Evolutionary conservation across 2,329 filamentous ascomycete species (phyloP).

Genomic region (Neonectria neomacrospora): DNA sequence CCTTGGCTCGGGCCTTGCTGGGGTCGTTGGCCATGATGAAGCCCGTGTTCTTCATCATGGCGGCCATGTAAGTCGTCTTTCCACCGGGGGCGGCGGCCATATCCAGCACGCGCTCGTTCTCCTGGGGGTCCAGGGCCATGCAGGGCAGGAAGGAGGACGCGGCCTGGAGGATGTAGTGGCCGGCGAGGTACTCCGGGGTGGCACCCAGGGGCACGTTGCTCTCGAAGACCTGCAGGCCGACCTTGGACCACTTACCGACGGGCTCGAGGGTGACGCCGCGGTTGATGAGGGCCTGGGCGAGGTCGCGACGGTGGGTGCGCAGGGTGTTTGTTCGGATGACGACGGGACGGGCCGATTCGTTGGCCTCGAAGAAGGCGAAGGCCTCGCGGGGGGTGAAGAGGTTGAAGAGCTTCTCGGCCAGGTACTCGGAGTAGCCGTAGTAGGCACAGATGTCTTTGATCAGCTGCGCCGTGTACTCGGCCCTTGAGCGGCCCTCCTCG

Average conservation of each 20-base stretch:
- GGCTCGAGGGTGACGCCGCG: constrained; percentile 95
- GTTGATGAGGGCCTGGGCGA: constrained; percentile 94
- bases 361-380: constrained; percentile 98
- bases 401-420: constrained; percentile 95
- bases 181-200: constrained; percentile 95
- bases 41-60: constrained; percentile 95
- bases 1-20: constrained; percentile 92
- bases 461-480: constrained; percentile 88
- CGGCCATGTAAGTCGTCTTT: constrained; percentile 96
- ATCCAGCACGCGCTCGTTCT: constrained; percentile 90
- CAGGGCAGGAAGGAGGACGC: constrained; percentile 97
- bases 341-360: constrained; percentile 92
- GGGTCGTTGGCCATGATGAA: constrained; percentile 96
- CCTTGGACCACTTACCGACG: constrained; percentile 98
- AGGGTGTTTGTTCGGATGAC: constrained; percentile 98
- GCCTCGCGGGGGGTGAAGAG: constrained; percentile 94
- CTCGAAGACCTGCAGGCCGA: constrained; percentile 96
- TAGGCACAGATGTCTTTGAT: constrained; percentile 94
- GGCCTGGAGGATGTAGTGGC: constrained; percentile 97
- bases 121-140: constrained; percentile 95
- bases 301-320: constrained; percentile 77
- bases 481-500: constrained; percentile 82
- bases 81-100: constrained; percentile 95
- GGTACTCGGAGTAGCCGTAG: constrained; percentile 93
- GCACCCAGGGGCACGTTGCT: constrained; percentile 86